Conservation (phyloP, 208 protist genomes). For the Crithidia brevicula region DNA sequence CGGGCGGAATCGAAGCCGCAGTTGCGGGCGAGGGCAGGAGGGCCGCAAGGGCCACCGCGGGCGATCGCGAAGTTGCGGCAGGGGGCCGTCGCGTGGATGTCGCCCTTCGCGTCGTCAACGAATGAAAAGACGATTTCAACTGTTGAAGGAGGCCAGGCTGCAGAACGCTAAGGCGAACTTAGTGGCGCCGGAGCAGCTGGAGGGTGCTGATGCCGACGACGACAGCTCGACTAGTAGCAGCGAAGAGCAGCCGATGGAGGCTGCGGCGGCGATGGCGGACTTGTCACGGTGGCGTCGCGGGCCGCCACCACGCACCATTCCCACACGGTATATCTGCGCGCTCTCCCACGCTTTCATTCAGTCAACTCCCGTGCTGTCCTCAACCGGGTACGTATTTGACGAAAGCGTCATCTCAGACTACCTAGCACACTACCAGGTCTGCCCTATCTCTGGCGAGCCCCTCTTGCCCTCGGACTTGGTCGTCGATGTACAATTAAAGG, state of each 20-base stretch:
- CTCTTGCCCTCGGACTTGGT: conserved; percentile 42
- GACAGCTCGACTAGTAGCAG: background rate
- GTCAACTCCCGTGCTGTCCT: conserved; percentile 39
- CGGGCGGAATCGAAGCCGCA: conserved; percentile 7
- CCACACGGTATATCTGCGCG: conserved; percentile 49
- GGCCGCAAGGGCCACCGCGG: conserved; percentile 2
- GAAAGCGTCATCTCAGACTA: conserved; percentile 45
- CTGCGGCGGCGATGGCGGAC: conserved; percentile 5
- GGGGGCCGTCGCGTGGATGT: conserved; percentile 2
- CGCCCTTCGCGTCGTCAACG: conserved; percentile 10
- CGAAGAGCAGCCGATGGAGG: background rate
- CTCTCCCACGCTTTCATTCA: conserved; percentile 48
- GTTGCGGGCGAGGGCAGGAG: background rate
- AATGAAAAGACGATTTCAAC: conserved; percentile 17
- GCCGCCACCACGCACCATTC: conserved; percentile 34
- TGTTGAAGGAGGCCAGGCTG: background rate
- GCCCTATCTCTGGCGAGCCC: conserved; percentile 50
- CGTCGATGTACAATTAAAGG: conserved; percentile 38
- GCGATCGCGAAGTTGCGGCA: conserved; percentile 10
- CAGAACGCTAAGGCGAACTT: background rate
- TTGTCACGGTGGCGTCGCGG: conserved; percentile 40
- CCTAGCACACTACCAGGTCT: conserved; percentile 27
- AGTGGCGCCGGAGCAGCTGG: conserved; percentile 3
- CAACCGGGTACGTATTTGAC: conserved; percentile 61
- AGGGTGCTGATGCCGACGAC: background rate